Conservation (phyloP, 1,284 basidiomycete species). For the Inonotus obliquus region DNA sequence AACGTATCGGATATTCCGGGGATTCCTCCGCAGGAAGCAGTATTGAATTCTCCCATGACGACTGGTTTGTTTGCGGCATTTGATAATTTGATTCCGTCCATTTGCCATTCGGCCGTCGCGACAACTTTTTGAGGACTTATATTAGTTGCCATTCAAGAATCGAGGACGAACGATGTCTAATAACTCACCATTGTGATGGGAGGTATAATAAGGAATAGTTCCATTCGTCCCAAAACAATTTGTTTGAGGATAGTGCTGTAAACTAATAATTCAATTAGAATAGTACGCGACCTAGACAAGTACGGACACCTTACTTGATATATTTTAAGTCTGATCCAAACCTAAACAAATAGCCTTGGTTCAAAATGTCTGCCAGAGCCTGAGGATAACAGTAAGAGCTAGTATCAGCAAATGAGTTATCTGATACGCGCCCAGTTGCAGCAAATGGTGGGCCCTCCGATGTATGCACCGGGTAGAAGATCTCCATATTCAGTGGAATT, state of each 20-base stretch:
- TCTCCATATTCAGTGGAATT: constrained; percentile 35
- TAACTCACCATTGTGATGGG: constrained; percentile 9
- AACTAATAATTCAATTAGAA: neutral
- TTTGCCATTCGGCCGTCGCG: constrained; percentile 8
- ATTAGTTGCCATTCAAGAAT: constrained; percentile 59
- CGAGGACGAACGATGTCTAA: constrained; percentile 40
- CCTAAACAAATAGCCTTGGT: constrained; percentile 37
- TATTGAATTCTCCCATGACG: constrained; percentile 77
- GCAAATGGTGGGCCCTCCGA: constrained; percentile 46
- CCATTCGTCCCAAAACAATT: constrained; percentile 9
- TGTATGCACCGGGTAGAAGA: constrained; percentile 33
- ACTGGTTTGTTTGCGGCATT: constrained; percentile 33
- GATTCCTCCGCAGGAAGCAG: constrained; percentile 80
- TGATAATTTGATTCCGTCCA: constrained; percentile 15
- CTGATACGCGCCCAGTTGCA: constrained; percentile 38
- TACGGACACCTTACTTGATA: constrained; percentile 32
- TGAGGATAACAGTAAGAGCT: constrained; percentile 9
- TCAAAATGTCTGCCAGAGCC: constrained; percentile 38
- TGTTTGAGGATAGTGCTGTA: constrained; percentile 11
- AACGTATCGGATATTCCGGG: constrained; percentile 69
- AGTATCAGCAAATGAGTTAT: constrained; percentile 13
- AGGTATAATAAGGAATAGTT: constrained; percentile 5
- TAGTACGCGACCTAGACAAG: neutral
- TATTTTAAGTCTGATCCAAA: constrained; percentile 41
- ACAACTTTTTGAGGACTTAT: constrained; percentile 31